These are phyloP conservation scores for Aspergillus glaucus DNA, from an alignment of 2,329 filamentous ascomycete species.

Conservation along the genomic window DNA sequence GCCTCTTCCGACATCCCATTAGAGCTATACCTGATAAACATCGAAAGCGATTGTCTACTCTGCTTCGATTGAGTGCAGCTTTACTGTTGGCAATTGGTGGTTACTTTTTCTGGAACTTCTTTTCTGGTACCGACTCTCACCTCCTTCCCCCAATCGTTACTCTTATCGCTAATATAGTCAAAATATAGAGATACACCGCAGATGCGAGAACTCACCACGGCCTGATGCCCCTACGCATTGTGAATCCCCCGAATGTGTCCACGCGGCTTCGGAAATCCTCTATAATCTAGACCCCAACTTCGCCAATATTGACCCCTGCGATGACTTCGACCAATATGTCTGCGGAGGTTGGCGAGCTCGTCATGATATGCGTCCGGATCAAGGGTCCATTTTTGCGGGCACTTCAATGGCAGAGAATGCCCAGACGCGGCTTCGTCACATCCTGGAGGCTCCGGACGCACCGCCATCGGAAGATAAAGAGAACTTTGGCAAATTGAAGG, in stretches of 20 bases:
- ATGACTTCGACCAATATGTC: conserved; percentile 61
- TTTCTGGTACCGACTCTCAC: conserved; percentile 2
- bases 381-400: conserved; percentile 54
- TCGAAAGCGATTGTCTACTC: conserved; percentile 3
- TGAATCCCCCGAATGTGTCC: conserved; percentile 55
- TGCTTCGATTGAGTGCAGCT: conserved; percentile 3
- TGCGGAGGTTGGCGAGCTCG: conserved; percentile 61
- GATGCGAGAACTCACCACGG: conserved; percentile 6
- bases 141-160: neutral
- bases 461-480: conserved; percentile 26
- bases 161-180: neutral
- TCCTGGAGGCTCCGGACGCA: conserved; percentile 49
- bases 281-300: conserved; percentile 58
- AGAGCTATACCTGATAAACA: neutral
- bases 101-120: conserved; percentile 7
- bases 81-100: conserved; percentile 3
- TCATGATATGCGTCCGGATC: conserved; percentile 61
- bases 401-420: conserved; percentile 57
- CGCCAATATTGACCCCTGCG: conserved; percentile 59
- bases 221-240: conserved; percentile 36
- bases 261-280: conserved; percentile 57
- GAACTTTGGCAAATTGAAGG: conserved; percentile 62
- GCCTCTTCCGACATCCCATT: neutral
- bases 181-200: conserved; percentile 3
- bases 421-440: conserved; percentile 54